A percentile compares a stretch with the other conserved stretches of the same genome.
These are phyloP conservation scores for Lipomyces orientalis DNA, from an alignment of 805 yeast species.

Conservation along the genomic window DNA sequence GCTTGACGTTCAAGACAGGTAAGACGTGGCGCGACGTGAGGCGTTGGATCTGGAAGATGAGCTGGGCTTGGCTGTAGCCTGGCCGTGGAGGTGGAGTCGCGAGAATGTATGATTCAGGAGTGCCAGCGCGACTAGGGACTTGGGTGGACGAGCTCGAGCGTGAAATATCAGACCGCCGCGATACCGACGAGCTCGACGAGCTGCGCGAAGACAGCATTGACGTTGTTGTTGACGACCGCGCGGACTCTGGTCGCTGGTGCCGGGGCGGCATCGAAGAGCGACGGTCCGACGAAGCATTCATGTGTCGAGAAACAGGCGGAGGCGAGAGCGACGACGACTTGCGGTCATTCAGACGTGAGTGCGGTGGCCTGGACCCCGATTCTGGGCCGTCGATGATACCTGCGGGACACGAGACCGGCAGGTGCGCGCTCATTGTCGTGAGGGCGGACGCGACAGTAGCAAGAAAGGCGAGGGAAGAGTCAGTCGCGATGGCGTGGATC, in stretches of 20 bases:
- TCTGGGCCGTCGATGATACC: not conserved
- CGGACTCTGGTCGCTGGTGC: not conserved
- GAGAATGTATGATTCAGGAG: conserved; percentile 17
- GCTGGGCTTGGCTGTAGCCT: conserved; percentile 10
- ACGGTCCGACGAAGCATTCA: not conserved
- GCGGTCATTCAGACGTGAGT: not conserved
- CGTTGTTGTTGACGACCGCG: not conserved
- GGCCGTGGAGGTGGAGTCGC: conserved; percentile 28
- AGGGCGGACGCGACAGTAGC: not conserved
- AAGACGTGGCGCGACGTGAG: conserved; percentile 12
- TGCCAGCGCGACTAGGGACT: not conserved
- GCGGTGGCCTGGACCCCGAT: not conserved
- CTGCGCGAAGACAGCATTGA: conserved; percentile 11
- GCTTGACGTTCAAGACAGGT: conserved; percentile 18
- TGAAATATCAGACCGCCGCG: not conserved
- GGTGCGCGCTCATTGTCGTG: not conserved
- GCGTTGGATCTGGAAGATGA: conserved; percentile 25
- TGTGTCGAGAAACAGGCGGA: not conserved
- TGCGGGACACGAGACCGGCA: not conserved
- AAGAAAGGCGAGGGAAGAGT: not conserved
- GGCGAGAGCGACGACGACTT: conserved; percentile 2
- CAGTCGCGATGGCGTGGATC: not conserved
- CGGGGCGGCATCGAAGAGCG: not conserved
- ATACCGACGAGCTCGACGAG: not conserved
- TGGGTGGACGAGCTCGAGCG: conserved; percentile 5